Evolutionary conservation across 2,329 filamentous ascomycete species (phyloP).

Genomic region (Diaporthe vexans): DNA sequence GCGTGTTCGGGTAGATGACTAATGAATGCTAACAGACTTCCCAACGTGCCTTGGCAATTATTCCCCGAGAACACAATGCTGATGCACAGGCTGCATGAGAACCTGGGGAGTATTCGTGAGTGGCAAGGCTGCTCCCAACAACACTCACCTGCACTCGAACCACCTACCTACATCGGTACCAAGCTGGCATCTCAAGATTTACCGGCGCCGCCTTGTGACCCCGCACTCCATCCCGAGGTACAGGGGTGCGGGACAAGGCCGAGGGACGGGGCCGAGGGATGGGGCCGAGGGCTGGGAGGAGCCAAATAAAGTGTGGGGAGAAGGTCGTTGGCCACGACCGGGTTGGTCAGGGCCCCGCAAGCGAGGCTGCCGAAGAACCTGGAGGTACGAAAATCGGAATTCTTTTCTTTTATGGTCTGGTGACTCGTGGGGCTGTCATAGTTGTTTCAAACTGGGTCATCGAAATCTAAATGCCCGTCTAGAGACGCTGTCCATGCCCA

Average conservation of each 20-base stretch:
- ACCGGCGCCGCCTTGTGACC: neutral
- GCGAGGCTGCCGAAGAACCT: neutral
- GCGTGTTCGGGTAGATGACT: no score
- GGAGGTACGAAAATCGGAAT: no score
- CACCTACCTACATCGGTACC: neutral
- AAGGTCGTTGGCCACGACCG: neutral
- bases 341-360: neutral
- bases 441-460: no score
- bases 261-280: neutral
- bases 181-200: neutral
- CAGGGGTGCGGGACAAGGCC: neutral
- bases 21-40: no score
- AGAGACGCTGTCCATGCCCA: neutral
- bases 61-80: no score
- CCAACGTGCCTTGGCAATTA: no score
- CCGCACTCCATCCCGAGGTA: neutral
- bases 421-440: no score
- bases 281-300: neutral
- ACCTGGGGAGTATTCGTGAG: neutral
- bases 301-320: neutral
- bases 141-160: neutral
- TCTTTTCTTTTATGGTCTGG: no score
- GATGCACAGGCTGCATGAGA: neutral
- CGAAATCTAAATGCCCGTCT: neutral
- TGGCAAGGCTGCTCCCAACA: neutral